These are phyloP conservation scores for Aspergillus carbonarius DNA, from an alignment of 2,329 filamentous ascomycete genomes.

Conservation along the genomic window DNA sequence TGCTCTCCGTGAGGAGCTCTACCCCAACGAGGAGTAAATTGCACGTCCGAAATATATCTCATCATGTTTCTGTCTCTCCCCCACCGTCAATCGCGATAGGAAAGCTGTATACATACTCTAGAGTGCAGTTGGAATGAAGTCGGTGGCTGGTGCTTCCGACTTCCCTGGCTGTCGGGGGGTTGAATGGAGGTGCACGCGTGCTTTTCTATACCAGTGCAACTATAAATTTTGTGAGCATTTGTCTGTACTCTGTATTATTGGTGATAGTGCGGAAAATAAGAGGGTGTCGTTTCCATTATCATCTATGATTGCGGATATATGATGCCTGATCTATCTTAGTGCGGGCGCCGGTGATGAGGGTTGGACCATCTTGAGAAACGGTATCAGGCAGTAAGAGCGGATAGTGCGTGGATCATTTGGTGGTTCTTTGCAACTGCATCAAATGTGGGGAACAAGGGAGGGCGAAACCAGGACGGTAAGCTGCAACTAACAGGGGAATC, in stretches of 20 bases:
- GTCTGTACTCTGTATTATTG: slow-evolving; percentile 23
- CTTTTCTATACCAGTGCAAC: slow-evolving; percentile 27
- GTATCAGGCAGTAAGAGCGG: neutral
- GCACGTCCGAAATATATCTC: slow-evolving; percentile 12
- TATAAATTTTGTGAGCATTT: slow-evolving; percentile 23
- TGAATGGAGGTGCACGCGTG: slow-evolving; percentile 23
- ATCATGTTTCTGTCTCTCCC: slow-evolving; percentile 24
- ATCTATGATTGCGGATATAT: neutral
- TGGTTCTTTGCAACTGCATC: no score
- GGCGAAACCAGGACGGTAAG: neutral
- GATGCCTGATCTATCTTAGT: neutral
- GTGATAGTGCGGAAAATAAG: slow-evolving; percentile 19
- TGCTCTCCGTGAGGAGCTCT: slow-evolving; percentile 87
- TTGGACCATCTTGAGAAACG: neutral
- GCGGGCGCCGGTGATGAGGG: neutral
- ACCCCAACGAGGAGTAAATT: slow-evolving; percentile 59
- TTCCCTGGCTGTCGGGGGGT: slow-evolving; percentile 10
- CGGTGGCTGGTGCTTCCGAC: slow-evolving; percentile 12
- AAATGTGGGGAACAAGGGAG: neutral
- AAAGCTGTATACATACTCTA: slow-evolving; percentile 44
- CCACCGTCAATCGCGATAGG: slow-evolving; percentile 29
- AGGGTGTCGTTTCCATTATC: slow-evolving; percentile 14
- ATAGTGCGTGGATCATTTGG: neutral
- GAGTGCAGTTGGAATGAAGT: slow-evolving; percentile 32
- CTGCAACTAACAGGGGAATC: neutral